phyloP scores from a whole-genome alignment of 139 green algal genomes.

The Zygnema cylindricum region DNA sequence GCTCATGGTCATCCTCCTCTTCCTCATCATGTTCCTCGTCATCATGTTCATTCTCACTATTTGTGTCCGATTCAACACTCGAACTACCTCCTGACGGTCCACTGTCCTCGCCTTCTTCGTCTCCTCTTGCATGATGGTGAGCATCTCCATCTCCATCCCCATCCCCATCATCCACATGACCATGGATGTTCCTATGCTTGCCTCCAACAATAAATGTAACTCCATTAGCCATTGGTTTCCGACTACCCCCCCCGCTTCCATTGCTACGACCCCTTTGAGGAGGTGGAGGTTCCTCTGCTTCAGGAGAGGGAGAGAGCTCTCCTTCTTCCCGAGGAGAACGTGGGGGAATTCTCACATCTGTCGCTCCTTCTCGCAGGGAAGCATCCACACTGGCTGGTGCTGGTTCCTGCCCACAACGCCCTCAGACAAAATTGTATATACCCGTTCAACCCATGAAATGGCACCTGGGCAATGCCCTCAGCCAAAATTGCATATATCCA shows the following conservation, averaged over 20 bases:
- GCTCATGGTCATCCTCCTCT: slow-evolving; percentile 9
- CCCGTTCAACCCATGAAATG: no score
- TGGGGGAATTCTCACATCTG: background rate
- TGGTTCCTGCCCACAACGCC: background rate
- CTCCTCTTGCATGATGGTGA: slow-evolving; percentile 13
- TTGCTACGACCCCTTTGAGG: background rate
- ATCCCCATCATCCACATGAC: slow-evolving; percentile 31
- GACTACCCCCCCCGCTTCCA: background rate
- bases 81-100: background rate
- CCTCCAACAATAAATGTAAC: background rate
- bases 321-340: background rate
- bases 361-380: background rate
- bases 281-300: background rate
- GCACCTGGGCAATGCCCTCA: no score
- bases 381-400: background rate
- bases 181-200: slow-evolving; percentile 17
- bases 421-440: no score
- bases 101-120: slow-evolving; percentile 26
- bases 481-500: no score
- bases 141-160: slow-evolving; percentile 30
- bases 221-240: slow-evolving; percentile 20
- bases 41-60: slow-evolving; percentile 25
- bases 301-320: background rate
- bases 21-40: slow-evolving; percentile 3
- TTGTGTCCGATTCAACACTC: background rate